Evolutionary conservation across 1,284 basidiomycete species (phyloP).

Genomic region (Schizophyllum commune): DNA sequence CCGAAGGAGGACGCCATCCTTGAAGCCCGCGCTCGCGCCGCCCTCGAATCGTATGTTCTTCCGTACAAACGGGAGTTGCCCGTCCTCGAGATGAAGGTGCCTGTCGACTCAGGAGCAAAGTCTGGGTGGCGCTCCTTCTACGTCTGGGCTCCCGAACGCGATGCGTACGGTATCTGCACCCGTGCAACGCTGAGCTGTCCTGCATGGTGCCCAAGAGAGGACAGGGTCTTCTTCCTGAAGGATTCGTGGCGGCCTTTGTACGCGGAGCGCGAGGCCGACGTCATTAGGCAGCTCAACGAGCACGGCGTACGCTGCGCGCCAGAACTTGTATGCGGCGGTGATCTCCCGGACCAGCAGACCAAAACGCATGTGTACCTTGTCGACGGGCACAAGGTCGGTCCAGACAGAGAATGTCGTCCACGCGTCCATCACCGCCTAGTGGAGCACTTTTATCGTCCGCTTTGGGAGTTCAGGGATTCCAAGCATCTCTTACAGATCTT

Average conservation of each 20-base stretch:
- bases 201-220: neutral
- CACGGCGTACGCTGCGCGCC: conserved; percentile 12
- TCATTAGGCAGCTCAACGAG: conserved; percentile 9
- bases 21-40: neutral
- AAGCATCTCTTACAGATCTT: neutral
- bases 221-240: conserved; percentile 12
- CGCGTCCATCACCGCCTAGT: neutral
- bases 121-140: neutral
- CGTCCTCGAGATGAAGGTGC: neutral
- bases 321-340: conserved; percentile 13
- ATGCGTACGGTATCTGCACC: neutral
- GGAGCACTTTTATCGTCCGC: neutral
- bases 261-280: conserved; percentile 13
- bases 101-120: neutral
- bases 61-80: neutral
- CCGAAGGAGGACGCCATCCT: neutral
- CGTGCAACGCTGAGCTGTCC: neutral
- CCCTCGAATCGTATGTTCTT: neutral
- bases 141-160: neutral
- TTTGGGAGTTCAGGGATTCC: neutral
- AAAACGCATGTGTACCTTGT: conserved; percentile 5
- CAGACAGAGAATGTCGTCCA: too few species aligned
- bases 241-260: conserved; percentile 13
- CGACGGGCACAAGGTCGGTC: neutral
- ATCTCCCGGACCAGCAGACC: conserved; percentile 11